These are phyloP conservation scores for Leccinum variabile DNA, from an alignment of 1,284 basidiomycete species.

Conservation along the genomic window DNA sequence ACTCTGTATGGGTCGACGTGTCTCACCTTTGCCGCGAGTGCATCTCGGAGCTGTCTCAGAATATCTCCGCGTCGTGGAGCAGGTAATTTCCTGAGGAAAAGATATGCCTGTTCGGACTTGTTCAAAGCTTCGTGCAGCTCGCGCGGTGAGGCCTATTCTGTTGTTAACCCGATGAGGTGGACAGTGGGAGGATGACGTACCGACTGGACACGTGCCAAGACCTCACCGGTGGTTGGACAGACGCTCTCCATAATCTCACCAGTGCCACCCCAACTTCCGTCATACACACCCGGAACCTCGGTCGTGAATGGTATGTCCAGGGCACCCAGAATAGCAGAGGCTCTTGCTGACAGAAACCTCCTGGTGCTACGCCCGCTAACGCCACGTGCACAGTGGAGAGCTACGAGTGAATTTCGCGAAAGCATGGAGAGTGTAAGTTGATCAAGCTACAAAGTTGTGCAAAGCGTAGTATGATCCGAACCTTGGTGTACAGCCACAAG, in stretches of 20 bases:
- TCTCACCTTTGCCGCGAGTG: conserved; percentile 73
- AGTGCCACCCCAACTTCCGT: conserved; percentile 75
- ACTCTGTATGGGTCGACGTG: not conserved
- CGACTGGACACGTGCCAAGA: conserved; percentile 65
- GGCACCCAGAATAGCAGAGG: conserved; percentile 60
- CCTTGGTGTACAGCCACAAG: conserved; percentile 19
- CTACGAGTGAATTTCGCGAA: conserved; percentile 20
- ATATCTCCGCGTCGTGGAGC: conserved; percentile 88
- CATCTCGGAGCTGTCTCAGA: conserved; percentile 83
- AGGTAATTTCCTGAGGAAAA: conserved; percentile 72
- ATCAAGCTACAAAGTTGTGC: not conserved
- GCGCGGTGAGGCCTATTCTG: conserved; percentile 56
- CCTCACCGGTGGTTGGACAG: conserved; percentile 78
- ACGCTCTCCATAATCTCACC: conserved; percentile 67
- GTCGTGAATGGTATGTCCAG: conserved; percentile 56
- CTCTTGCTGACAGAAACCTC: conserved; percentile 55
- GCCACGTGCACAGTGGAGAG: conserved; percentile 9
- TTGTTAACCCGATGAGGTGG: conserved; percentile 5
- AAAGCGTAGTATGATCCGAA: conserved; percentile 11
- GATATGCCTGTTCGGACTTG: conserved; percentile 71
- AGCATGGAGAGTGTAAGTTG: conserved; percentile 18
- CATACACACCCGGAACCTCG: conserved; percentile 71
- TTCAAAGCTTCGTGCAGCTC: conserved; percentile 68
- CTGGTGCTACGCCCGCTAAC: not conserved
- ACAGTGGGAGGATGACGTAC: conserved; percentile 38